phyloP scores from a whole-genome alignment of 176 grass and related monocot species.

The Bromus sterilis region DNA sequence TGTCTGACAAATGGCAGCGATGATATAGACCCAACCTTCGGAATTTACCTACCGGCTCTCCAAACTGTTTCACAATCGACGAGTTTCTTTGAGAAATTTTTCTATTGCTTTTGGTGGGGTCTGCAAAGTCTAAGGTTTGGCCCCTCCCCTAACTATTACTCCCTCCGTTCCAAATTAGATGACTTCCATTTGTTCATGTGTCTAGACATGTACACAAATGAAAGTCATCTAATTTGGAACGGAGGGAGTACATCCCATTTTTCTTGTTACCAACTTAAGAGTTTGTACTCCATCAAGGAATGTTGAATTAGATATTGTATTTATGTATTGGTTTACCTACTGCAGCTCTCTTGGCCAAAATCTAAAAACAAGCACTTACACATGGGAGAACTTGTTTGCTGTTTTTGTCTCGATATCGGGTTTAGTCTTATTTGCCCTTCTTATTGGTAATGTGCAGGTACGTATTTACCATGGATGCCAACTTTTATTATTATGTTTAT shows the following conservation, averaged over 20 bases:
- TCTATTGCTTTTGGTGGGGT: conserved; percentile 99
- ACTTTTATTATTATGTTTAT: neutral
- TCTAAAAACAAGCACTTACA: conserved; percentile 74
- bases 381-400: conserved; percentile 78
- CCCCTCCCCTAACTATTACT: neutral
- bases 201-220: too few species aligned
- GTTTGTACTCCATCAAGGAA: neutral
- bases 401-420: conserved; percentile 72
- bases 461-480: neutral
- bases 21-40: conserved; percentile 39
- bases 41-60: conserved; percentile 65
- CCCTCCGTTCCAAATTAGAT: too few species aligned
- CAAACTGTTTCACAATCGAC: conserved; percentile 48
- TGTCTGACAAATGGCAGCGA: conserved; percentile 29
- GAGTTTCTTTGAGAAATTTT: conserved; percentile 88
- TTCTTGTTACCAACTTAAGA: neutral
- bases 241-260: too few species aligned
- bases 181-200: too few species aligned
- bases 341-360: conserved; percentile 97
- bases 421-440: conserved; percentile 93
- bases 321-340: conserved; percentile 23
- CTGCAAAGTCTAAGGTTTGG: conserved; percentile 91
- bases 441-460: conserved; percentile 99
- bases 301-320: neutral
- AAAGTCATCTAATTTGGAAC: too few species aligned